These are phyloP conservation scores for Podila clonocystis DNA, from an alignment of 192 early-diverging fungal genomes.

Conservation along the genomic window DNA sequence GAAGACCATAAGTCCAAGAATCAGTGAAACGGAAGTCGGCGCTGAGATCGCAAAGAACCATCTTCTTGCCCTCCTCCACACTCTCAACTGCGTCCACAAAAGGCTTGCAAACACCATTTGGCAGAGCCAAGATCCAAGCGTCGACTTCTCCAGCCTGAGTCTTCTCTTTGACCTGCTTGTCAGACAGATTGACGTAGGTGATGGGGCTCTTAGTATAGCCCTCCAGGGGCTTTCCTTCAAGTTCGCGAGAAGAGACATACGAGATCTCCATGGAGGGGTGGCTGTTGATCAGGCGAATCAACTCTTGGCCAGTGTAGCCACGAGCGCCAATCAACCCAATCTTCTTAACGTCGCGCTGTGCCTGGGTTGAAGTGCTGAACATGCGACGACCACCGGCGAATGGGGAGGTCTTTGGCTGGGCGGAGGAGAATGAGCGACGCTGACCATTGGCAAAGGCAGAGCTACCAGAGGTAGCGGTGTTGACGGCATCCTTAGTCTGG, in stretches of 20 bases:
- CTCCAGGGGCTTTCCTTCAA: slow-evolving; percentile 86
- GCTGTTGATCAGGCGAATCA: slow-evolving; percentile 88
- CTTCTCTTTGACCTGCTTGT: slow-evolving; percentile 71
- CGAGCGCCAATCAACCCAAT: slow-evolving; percentile 98
- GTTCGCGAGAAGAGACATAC: slow-evolving; percentile 94
- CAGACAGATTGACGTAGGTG: slow-evolving; percentile 84
- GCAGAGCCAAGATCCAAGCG: slow-evolving; percentile 96
- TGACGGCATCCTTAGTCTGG: slow-evolving; percentile 35
- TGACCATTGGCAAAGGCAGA: slow-evolving; percentile 44
- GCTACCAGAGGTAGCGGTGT: slow-evolving; percentile 26
- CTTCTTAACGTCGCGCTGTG: slow-evolving; percentile 51
- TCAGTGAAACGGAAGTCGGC: slow-evolving; percentile 94
- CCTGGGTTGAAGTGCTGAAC: slow-evolving; percentile 60
- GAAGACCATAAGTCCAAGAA: slow-evolving; percentile 90
- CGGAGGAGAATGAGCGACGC: slow-evolving; percentile 69
- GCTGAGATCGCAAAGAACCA: slow-evolving; percentile 87
- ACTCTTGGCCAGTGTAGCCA: slow-evolving; percentile 95
- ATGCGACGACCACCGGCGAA: slow-evolving; percentile 60
- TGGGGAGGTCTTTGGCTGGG: slow-evolving; percentile 31
- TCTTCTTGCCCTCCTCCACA: slow-evolving; percentile 59
- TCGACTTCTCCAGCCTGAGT: slow-evolving; percentile 77
- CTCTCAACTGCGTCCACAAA: slow-evolving; percentile 87
- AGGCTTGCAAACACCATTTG: slow-evolving; percentile 93
- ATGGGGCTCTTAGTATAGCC: slow-evolving; percentile 77
- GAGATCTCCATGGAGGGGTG: slow-evolving; percentile 90